phyloP scores from a whole-genome alignment of 2,329 filamentous ascomycete genomes.

The Grosmannia serpens region DNA sequence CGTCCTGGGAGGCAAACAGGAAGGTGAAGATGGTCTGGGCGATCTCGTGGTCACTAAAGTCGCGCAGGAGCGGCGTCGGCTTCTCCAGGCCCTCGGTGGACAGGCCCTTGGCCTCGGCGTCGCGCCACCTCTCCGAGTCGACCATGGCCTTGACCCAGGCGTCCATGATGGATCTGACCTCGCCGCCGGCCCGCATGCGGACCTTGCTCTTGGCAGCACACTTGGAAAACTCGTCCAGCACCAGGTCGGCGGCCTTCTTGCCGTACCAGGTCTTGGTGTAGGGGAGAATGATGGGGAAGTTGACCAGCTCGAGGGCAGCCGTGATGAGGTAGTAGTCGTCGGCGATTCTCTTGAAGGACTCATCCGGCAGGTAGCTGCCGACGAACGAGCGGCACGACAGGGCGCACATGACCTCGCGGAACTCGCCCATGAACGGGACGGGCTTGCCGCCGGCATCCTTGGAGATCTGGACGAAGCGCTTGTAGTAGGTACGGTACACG shows the following conservation, averaged over 20 bases:
- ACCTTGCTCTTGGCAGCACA: slow-evolving; percentile 91
- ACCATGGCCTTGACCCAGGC: slow-evolving; percentile 85
- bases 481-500: slow-evolving; percentile 80
- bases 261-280: slow-evolving; percentile 96
- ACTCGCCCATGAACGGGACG: slow-evolving; percentile 75
- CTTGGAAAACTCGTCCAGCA: slow-evolving; percentile 77
- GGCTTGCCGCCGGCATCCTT: slow-evolving; percentile 61
- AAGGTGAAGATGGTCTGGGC: slow-evolving; percentile 91
- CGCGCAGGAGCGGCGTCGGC: slow-evolving; percentile 69
- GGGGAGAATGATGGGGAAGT: slow-evolving; percentile 92
- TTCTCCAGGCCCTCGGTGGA: slow-evolving; percentile 61
- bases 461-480: slow-evolving; percentile 65
- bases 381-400: slow-evolving; percentile 95
- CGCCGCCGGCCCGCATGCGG: slow-evolving; percentile 78
- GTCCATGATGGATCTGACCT: slow-evolving; percentile 88
- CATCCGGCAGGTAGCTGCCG: slow-evolving; percentile 86
- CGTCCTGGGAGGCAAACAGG: slow-evolving; percentile 94
- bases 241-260: slow-evolving; percentile 90
- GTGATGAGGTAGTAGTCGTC: slow-evolving; percentile 97
- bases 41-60: slow-evolving; percentile 86
- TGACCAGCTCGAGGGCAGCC: slow-evolving; percentile 89
- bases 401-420: slow-evolving; percentile 91
- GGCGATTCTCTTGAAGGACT: slow-evolving; percentile 84
- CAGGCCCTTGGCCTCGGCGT: slow-evolving; percentile 63
- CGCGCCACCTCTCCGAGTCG: slow-evolving; percentile 69